phyloP scores from a whole-genome alignment of 208 protist genomes.

The Trichomonas gallinae region DNA sequence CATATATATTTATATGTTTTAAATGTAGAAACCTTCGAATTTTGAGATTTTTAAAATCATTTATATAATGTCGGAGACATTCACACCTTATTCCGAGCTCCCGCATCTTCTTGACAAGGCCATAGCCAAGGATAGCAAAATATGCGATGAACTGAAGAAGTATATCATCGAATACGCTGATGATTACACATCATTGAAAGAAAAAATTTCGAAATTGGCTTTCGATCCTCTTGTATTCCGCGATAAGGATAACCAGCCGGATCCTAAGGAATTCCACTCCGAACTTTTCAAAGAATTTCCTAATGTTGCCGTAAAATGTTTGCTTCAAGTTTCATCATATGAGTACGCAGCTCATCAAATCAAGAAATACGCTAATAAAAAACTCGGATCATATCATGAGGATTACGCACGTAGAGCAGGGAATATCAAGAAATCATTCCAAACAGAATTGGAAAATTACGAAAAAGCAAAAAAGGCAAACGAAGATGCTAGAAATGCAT shows the following conservation, averaged over 20 bases:
- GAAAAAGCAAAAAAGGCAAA: neutral
- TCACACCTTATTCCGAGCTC: neutral
- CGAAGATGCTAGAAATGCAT: neutral
- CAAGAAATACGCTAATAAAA: neutral
- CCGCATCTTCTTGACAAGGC: neutral
- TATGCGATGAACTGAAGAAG: neutral
- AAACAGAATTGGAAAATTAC: neutral
- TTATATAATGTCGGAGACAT: neutral
- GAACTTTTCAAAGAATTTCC: neutral
- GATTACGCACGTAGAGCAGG: neutral
- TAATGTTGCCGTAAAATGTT: neutral
- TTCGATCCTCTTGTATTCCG: neutral
- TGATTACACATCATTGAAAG: neutral
- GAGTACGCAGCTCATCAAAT: neutral
- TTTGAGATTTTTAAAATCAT: no score
- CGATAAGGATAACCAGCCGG: neutral
- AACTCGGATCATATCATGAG: neutral
- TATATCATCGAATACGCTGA: neutral
- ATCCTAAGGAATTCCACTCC: neutral
- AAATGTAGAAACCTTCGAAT: no score
- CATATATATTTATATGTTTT: no score
- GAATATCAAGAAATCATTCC: neutral
- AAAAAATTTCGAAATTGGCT: neutral
- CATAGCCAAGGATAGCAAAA: neutral
- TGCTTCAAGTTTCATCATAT: neutral